Evolutionary conservation across 2,329 filamentous ascomycete species (phyloP).

Genomic region (Xylaria sp.): DNA sequence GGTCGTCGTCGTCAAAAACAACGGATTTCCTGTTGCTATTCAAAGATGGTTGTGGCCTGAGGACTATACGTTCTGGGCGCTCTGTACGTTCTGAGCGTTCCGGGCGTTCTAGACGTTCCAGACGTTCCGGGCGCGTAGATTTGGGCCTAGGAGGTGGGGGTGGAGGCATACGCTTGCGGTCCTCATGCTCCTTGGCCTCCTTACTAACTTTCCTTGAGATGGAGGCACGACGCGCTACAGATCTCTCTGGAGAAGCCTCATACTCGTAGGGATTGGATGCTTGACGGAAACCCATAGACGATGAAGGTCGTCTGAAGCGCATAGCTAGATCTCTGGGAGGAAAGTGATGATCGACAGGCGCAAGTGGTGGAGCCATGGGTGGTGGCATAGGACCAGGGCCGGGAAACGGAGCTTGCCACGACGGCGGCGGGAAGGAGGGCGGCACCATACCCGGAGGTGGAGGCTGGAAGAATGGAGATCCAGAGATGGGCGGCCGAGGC

Average conservation of each 20-base stretch:
- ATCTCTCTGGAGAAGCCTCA: conserved; percentile 53
- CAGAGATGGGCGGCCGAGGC: conserved; percentile 52
- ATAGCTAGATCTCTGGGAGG: conserved; percentile 41
- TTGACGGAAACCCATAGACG: conserved; percentile 56
- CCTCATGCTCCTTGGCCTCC: conserved; percentile 58
- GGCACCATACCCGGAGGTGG: conserved; percentile 46
- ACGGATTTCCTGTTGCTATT: conserved; percentile 45
- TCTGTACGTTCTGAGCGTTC: conserved; percentile 13
- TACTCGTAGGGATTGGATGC: conserved; percentile 56
- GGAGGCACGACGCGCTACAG: conserved; percentile 57
- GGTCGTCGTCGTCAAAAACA: conserved; percentile 46
- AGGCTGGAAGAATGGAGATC: conserved; percentile 52
- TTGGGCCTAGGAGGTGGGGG: conserved; percentile 58
- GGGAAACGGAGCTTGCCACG: conserved; percentile 39
- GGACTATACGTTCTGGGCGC: conserved; percentile 41
- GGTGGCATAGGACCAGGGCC: conserved; percentile 36
- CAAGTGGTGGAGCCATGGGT: conserved; percentile 36
- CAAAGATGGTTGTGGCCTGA: conserved; percentile 47
- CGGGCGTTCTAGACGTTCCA: conserved; percentile 3
- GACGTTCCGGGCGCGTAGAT: conserved; percentile 48
- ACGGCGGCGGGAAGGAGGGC: conserved; percentile 43
- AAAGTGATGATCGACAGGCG: conserved; percentile 39
- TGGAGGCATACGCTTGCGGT: conserved; percentile 62
- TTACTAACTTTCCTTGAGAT: conserved; percentile 52
- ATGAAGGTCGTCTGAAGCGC: conserved; percentile 52